phyloP scores from a whole-genome alignment of 768 basidiomycete species.

The Stropharia rugosoannulata region DNA sequence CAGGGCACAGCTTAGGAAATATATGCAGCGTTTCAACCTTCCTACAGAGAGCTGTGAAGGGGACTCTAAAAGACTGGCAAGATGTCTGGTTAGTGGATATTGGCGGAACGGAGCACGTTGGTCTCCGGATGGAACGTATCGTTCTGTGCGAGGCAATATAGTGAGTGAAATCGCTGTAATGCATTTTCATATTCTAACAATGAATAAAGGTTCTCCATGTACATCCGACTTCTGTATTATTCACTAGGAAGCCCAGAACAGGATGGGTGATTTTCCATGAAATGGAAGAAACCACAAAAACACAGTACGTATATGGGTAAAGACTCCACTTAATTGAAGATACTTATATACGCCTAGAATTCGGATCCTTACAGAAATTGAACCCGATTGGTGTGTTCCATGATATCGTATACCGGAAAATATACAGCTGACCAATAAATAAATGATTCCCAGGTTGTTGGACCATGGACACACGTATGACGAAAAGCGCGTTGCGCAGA shows the following conservation, averaged over 20 bases:
- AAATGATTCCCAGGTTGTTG: conserved; percentile 16
- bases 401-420: background rate
- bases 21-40: conserved; percentile 86
- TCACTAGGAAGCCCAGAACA: conserved; percentile 86
- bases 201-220: conserved; percentile 70
- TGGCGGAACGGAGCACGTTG: conserved; percentile 93
- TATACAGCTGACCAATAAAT: background rate
- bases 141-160: conserved; percentile 81
- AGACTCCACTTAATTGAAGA: background rate
- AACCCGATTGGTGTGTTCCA: conserved; percentile 78
- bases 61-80: conserved; percentile 78
- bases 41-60: conserved; percentile 87
- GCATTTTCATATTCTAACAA: background rate
- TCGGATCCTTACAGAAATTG: conserved; percentile 89
- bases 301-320: conserved; percentile 57
- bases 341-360: conserved; percentile 53
- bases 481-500: conserved; percentile 12
- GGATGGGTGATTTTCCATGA: conserved; percentile 97
- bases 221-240: conserved; percentile 92
- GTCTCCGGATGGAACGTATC: conserved; percentile 91
- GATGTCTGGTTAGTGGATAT: conserved; percentile 90
- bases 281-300: conserved; percentile 95
- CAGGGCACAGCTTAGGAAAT: conserved; percentile 91
- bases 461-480: conserved; percentile 24
- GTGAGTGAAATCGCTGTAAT: conserved; percentile 38